Base-by-base conservation (phyloP, 2,329 filamentous ascomycete species). In the Sordariomycetes sp. region DNA sequence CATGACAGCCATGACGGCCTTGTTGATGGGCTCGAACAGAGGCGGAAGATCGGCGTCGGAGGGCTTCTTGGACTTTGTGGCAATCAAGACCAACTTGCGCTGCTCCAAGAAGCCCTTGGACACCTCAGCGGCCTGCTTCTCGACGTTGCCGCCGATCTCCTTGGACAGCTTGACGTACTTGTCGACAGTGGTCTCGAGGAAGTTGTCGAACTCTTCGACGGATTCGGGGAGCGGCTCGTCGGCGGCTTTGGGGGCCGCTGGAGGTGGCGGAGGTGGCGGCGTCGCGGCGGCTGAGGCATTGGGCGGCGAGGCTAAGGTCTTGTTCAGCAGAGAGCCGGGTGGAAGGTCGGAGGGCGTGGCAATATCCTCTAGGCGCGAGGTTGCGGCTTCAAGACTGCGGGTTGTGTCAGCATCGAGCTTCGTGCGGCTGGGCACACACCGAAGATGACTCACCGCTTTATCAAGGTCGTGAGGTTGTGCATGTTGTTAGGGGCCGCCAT, bases 391-490 rank as follows among this genome's bases (percentile, higher is more conserved):
- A 48, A 98, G 83, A 64, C 92, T 98, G 57, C 46, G 37, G 42
- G 10, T 30, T 16, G 20, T 7, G 18, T 23, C 30, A 30, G 34
- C 26, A 17, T 21, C 19, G 26, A 34, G 25, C 16, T n/a, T 15
- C 15, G 20, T 18, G 26, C 6, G 15, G 19, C 17, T 6, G 19
- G 20, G 15, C 11, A 8, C 24, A 36, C 25, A 17, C 31, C 21
- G 23, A 32, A 21, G 23, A 17, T 11, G 14, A 21, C n/a, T 10
- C 75, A 96, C 92, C 92, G 79, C 75, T 98, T 98, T 68, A 98
- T 95, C 52, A 98, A 76, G 35, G 92, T 98, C 23, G 87, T 93
- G 42, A 98, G 68, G 57, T 94, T 96, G 64, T 96, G 81, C 86
- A 96, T 95, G 51, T 87, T 85, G 63, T 74, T 84, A 42, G 78